Percentiles rank a stretch among this genome's conserved stretches.
These are phyloP conservation scores for Lophiotrema nucula DNA, from an alignment of 495 filamentous ascomycete genomes.

Conservation along the genomic window DNA sequence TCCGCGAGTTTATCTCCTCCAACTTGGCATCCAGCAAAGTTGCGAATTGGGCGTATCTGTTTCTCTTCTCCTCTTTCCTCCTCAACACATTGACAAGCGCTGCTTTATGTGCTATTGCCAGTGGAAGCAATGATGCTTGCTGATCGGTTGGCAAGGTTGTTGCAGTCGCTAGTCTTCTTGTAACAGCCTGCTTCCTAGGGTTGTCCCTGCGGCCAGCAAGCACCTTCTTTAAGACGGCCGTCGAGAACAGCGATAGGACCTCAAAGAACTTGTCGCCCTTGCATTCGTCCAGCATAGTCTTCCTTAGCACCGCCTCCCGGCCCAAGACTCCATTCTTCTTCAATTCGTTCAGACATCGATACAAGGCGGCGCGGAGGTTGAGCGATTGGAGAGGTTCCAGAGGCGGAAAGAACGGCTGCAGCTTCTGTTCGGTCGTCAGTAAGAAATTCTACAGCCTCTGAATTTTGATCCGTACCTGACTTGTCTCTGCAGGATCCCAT, in stretches of 20 bases:
- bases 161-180: slow-evolving; percentile 62
- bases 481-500: slow-evolving; percentile 74
- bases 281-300: slow-evolving; percentile 91
- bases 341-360: slow-evolving; percentile 69
- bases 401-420: slow-evolving; percentile 85
- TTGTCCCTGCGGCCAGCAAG: slow-evolving; percentile 41
- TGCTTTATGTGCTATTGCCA: slow-evolving; percentile 70
- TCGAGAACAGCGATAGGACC: slow-evolving; percentile 74
- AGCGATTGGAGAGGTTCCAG: slow-evolving; percentile 82
- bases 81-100: slow-evolving; percentile 55
- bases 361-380: slow-evolving; percentile 83
- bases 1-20: slow-evolving; percentile 45
- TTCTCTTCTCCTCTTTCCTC: slow-evolving; percentile 56
- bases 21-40: slow-evolving; percentile 57
- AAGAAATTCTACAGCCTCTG: no score
- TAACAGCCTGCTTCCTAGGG: slow-evolving; percentile 44
- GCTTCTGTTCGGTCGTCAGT: no score
- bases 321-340: slow-evolving; percentile 84
- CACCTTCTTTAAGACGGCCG: slow-evolving; percentile 70
- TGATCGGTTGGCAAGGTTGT: slow-evolving; percentile 58
- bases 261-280: slow-evolving; percentile 57
- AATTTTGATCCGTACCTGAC: slow-evolving; percentile 66
- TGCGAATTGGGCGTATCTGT: slow-evolving; percentile 56
- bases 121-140: slow-evolving; percentile 58
- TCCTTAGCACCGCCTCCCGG: slow-evolving; percentile 72